These are phyloP conservation scores for Zygnema cylindricum DNA, from an alignment of 139 green algal species.

Conservation along the genomic window DNA sequence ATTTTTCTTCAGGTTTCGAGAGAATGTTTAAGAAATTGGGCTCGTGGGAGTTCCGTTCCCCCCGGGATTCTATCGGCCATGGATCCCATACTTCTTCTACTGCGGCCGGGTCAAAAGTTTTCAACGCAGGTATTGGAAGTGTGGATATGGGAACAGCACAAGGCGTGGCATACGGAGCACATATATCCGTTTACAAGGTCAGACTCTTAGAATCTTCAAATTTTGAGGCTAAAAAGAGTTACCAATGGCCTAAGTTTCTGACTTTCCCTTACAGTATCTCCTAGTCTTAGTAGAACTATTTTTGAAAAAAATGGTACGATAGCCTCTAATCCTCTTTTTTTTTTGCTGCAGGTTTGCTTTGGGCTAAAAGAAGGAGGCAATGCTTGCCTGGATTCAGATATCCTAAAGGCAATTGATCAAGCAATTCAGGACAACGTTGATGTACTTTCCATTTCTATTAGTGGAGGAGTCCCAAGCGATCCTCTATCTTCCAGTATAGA, in stretches of 20 bases:
- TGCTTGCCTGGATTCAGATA: neutral
- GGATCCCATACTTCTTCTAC: neutral
- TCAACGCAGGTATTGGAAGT: neutral
- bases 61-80: constrained; percentile 16
- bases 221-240: too few relatives aligned
- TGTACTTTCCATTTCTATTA: constrained; percentile 35
- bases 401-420: constrained; percentile 5
- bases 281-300: too few relatives aligned
- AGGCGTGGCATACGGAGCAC: neutral
- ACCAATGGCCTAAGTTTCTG: too few relatives aligned
- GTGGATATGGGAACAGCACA: neutral
- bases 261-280: too few relatives aligned
- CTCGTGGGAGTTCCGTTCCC: constrained; percentile 9
- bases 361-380: neutral
- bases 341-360: neutral
- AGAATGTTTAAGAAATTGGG: neutral
- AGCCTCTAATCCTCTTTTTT: too few relatives aligned
- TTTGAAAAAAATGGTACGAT: too few relatives aligned
- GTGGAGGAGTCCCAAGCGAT: neutral
- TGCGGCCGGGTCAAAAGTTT: neutral
- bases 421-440: constrained; percentile 27
- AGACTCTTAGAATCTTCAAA: too few relatives aligned
- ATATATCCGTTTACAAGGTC: constrained; percentile 13
- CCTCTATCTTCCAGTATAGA: neutral
- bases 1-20: constrained; percentile 12